Evolutionary conservation across 495 filamentous ascomycete species (phyloP), one percentile per base, ranked within the genome.

Genomic region (Saxophila tyrrhenica): DNA sequence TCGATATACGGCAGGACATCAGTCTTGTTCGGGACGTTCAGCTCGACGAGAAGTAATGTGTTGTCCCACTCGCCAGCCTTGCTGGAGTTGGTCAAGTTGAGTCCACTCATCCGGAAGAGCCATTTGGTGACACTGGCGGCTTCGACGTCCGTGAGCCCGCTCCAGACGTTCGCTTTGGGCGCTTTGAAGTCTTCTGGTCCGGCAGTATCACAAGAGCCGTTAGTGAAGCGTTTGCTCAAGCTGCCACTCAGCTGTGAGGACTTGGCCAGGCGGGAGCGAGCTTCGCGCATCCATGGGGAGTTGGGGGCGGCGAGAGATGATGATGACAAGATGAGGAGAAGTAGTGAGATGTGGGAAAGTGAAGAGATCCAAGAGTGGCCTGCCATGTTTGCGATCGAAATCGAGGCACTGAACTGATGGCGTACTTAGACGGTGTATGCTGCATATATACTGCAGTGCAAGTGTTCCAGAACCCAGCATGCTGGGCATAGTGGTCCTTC

Each of bases 1-100:
- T 75, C 69, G 15, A 78, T 51, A 57, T 69, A 79, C 2, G 60
- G 51, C 38, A 78, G 56, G 16, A 67, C 72, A 59, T 72, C 72
- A 1, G 73, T 73, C 60, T 78, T 79, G 62, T 78, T 78, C n/a
- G 75, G 75, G 49, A 62, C 55, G 55, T 76, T 63, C 17, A 73
- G 56, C 51, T 79, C 76, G 32, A 74, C 64, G n/a, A 71, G 58
- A 9, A 48, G 50, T n/a, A 55, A 22, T 7, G 46, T 48, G 53
- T 63, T 63, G 35, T 60, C 54, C 54, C 54, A 57, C 19, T 51
- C 48, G 24, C 48, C 53, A 21, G 52, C 57, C 25, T 60, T 44
- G 3, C 25, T 41, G 23, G 52, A 49, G 7, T 19, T 19, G 11
- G 57, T 54, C 19, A 59, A 45, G 29, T 59, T 59, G 1, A 59